phyloP scores from a whole-genome alignment of 169 alveolate genomes.

The Blepharisma undulans region DNA sequence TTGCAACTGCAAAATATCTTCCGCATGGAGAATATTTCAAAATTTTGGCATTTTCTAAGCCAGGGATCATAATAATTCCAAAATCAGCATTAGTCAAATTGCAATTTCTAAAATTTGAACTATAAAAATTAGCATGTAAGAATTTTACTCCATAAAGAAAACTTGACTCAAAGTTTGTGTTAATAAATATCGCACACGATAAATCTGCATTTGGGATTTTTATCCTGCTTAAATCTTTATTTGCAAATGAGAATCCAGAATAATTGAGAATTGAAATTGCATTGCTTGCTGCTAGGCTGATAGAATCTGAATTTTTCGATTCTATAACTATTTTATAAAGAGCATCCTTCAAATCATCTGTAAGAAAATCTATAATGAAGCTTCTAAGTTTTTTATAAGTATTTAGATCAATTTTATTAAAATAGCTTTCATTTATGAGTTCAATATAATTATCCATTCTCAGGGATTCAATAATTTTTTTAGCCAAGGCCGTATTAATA shows the following conservation, averaged over 20 bases:
- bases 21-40: too few relatives aligned
- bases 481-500: too few relatives aligned
- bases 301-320: not conserved
- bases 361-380: too few relatives aligned
- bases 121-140: not conserved
- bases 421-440: too few relatives aligned
- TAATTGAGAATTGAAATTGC: not conserved
- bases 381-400: too few relatives aligned
- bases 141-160: not conserved
- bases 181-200: not conserved
- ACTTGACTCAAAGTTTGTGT: not conserved
- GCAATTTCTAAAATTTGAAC: not conserved
- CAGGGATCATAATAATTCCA: not conserved
- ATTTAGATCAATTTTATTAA: too few relatives aligned
- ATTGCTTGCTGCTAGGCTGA: not conserved
- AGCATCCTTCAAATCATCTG: too few relatives aligned
- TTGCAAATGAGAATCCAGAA: not conserved
- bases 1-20: too few relatives aligned
- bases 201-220: conserved; percentile 7
- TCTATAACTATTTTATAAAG: not conserved
- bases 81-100: not conserved
- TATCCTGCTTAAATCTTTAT: not conserved
- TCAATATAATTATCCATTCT: too few relatives aligned
- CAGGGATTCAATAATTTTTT: too few relatives aligned
- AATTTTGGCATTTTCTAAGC: too few relatives aligned